Evolutionary conservation across 768 basidiomycete genomes (phyloP), one percentile per base, ranked within the genome.

Genomic region (Kwoniella sp.): DNA sequence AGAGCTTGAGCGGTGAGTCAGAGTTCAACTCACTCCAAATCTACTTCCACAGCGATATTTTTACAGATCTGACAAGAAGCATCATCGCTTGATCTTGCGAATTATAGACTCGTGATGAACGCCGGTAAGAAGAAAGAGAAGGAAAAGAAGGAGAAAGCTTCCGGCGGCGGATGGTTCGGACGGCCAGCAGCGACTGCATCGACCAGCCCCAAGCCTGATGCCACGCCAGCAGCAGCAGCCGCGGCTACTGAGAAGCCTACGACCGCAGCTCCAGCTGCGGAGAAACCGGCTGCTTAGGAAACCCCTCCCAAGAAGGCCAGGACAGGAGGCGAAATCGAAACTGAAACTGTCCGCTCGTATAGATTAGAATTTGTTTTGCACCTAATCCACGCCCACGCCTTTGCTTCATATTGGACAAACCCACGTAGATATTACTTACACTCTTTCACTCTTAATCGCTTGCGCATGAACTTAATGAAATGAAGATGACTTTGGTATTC

Each of bases 1-100:
- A 52, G 92, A 97, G 80, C 86, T 99, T 21, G 96, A 99, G 81
- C 83, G 92, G 90, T 91, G 71, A 26, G 87, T 77, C 19, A 50
- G 12, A 3, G 44, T 24, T 6, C 29, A 36, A 13, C 33, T 33
- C 13, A 6, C 33, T 6, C 33, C 7, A 33, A 33, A 5, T 13
- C 13, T 33, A 33, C 40, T 25, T 10, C 46, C 10, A 55, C n/a
- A n/a, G n/a, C n/a, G 13, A 37, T 47, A 2, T 13, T 33, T 5
- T 27, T 37, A n/a, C 19, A 10, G 46, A 40, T 19, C 30, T 22
- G 8, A 19, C 46, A 47, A 5, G 22, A 47, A n/a, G 5, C 33
- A 33, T 33, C 9, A 19, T 17, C 8, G n/a, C 29, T 29, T 33
- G 21, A 48, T 6, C 33, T 6, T 33, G 33, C 33, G 50, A 54